Conservation (phyloP, 2,329 filamentous ascomycete species). For the Fusarium sp. region DNA sequence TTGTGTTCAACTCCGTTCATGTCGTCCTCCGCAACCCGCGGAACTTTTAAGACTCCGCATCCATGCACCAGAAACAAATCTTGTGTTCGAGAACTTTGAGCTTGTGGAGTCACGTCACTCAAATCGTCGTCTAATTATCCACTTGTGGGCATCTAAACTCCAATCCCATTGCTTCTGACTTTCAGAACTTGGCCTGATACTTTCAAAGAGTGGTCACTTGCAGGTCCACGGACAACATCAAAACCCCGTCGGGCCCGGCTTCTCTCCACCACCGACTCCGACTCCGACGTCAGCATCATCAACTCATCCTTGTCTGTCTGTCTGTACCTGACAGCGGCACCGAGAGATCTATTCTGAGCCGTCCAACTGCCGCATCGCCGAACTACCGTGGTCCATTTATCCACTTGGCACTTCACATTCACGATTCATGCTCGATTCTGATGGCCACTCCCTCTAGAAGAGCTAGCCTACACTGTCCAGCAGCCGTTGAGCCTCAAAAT, state of each 20-base stretch:
- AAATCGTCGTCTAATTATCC: neutral
- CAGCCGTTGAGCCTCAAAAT: conserved; percentile 23
- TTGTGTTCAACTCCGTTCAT: neutral
- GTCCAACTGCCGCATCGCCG: conserved; percentile 11
- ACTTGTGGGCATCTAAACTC: conserved; percentile 2
- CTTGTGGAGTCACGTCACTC: conserved; percentile 12
- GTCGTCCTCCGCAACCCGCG: conserved; percentile 10
- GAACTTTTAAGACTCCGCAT: conserved; percentile 2
- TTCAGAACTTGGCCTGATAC: neutral
- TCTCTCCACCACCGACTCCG: conserved; percentile 22
- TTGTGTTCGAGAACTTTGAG: conserved; percentile 19
- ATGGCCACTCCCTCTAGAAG: neutral
- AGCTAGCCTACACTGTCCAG: neutral
- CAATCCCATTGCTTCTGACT: neutral
- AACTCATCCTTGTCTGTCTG: conserved; percentile 24
- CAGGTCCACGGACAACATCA: neutral
- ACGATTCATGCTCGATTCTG: neutral
- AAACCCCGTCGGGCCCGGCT: conserved; percentile 28
- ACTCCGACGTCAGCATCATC: conserved; percentile 17
- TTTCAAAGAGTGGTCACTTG: neutral
- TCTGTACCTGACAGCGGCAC: conserved; percentile 14
- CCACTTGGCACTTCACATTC: neutral
- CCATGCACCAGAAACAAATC: neutral
- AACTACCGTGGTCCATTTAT: conserved; percentile 12
- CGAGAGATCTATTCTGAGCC: conserved; percentile 7